Evolutionary conservation across 352 stramenopile species (phyloP).

Genomic region (Globisporangium iwayamae): DNA sequence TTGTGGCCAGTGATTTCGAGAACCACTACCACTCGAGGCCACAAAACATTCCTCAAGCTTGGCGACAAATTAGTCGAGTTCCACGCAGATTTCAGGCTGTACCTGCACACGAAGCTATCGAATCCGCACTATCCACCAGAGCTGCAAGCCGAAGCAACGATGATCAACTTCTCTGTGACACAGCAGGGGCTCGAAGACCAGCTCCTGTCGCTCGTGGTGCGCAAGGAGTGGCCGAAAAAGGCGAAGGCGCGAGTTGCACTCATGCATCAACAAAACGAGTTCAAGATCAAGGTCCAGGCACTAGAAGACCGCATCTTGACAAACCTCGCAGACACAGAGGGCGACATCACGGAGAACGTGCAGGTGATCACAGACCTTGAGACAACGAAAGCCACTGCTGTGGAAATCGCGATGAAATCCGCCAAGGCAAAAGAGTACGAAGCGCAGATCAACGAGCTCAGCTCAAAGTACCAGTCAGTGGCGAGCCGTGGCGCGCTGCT

Average conservation of each 20-base stretch:
- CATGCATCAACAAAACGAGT: constrained; percentile 88
- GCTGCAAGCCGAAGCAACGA: constrained; percentile 87
- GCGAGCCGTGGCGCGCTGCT: constrained; percentile 89
- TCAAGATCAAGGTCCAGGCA: constrained; percentile 84
- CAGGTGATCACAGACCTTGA: constrained; percentile 94
- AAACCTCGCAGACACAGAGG: constrained; percentile 77
- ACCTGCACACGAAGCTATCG: constrained; percentile 92
- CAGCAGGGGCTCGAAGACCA: constrained; percentile 89
- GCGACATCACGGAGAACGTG: constrained; percentile 93
- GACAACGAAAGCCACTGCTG: constrained; percentile 89
- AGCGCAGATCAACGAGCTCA: constrained; percentile 80
- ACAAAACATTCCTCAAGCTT: constrained; percentile 76
- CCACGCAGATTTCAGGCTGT: constrained; percentile 76
- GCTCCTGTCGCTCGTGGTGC: constrained; percentile 81
- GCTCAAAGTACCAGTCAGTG: constrained; percentile 91
- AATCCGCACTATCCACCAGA: constrained; percentile 91
- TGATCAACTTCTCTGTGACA: constrained; percentile 93
- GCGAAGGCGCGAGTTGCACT: constrained; percentile 71
- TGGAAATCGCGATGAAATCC: constrained; percentile 79
- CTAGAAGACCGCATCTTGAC: constrained; percentile 89
- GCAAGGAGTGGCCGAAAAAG: constrained; percentile 89
- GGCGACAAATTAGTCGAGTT: constrained; percentile 88
- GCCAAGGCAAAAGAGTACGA: constrained; percentile 76
- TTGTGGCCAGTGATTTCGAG: constrained; percentile 83
- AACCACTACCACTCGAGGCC: constrained; percentile 65